These are phyloP conservation scores for Eucalyptus curtisii DNA, from an alignment of 345 rosid species.

Conservation along the genomic window DNA sequence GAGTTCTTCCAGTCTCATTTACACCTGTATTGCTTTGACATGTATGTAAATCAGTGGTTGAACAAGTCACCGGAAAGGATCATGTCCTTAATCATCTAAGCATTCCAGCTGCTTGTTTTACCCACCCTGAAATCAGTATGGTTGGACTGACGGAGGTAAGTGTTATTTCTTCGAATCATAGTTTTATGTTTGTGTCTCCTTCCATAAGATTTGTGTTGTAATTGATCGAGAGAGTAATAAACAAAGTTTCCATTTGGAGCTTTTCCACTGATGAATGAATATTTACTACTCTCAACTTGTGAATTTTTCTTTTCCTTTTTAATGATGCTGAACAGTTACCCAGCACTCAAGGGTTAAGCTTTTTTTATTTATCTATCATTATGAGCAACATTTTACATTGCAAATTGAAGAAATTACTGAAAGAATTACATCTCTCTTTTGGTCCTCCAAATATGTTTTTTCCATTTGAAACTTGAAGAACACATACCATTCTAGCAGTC, in stretches of 20 bases:
- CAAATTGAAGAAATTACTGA: background rate
- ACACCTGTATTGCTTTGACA: background rate
- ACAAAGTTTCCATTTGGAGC: background rate
- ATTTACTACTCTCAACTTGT: background rate
- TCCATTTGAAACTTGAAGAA: background rate
- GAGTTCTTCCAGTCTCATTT: background rate
- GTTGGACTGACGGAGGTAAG: slow-evolving; percentile 96
- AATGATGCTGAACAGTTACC: background rate
- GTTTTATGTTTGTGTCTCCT: background rate
- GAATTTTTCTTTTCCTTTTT: background rate
- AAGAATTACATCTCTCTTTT: background rate
- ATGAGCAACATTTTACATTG: background rate
- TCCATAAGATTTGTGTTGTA: background rate
- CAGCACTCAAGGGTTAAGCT: background rate
- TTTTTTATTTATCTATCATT: background rate
- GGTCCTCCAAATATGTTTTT: background rate
- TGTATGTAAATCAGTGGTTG: slow-evolving; percentile 50
- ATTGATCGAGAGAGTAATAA: background rate
- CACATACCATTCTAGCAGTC: background rate
- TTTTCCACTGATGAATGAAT: background rate
- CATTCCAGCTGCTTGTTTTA: slow-evolving; percentile 99
- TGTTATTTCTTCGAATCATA: background rate
- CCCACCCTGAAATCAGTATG: slow-evolving; percentile 99
- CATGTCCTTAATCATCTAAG: slow-evolving; percentile 86
- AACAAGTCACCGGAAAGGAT: slow-evolving; percentile 90